Evolutionary conservation across 768 basidiomycete genomes (phyloP), one percentile per base, ranked within the genome.

Genomic region (Symmetrospora coprosmae): DNA sequence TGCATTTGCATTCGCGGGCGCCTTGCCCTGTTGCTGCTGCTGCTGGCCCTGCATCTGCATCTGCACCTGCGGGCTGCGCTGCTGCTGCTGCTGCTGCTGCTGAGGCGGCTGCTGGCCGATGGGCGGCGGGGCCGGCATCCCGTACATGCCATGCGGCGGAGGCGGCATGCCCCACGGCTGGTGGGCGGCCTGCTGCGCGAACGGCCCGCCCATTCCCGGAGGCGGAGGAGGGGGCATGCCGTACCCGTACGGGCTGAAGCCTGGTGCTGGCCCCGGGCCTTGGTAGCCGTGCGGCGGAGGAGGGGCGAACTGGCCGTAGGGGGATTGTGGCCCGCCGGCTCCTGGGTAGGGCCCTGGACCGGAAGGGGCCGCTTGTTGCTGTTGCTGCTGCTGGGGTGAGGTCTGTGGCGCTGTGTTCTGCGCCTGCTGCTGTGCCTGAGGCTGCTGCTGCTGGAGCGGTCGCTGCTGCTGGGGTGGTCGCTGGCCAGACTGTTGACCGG

Each of bases 111-210:
- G 41, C 25, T 58, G 51, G 27, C 23, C 49, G 49, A 34, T 11
- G 21, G 21, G 49, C 30, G 23, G 14, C 35, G 49, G 11, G 25
- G 49, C 30, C 7, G 51, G 17, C 40, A 38, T 31, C 51, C 51
- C 55, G 46, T 58, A n/a, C 55, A 58, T 58, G 40, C n/a, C n/a
- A n/a, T 50, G 49, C 21, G 55, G 55, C 40, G 55, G 55, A 46
- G 55, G 55, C 11, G 55, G 55, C 13, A n/a, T n/a, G n/a, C 55
- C 55, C 55, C 55, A 58, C 4, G 55, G 55, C 23, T 58, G 55
- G 25, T 58, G 55, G 17, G 28, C 31, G 7, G 55, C 55, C 25
- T 58, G 55, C 13, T 40, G 39, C 13, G 55, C 55, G 41, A 58
- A 58, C 30, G 55, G 55, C 14, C 55, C 55, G 21, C 46, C 43